phyloP scores from a whole-genome alignment of 371 early-diverging fungal genomes.

The Rhizopus sp. region DNA sequence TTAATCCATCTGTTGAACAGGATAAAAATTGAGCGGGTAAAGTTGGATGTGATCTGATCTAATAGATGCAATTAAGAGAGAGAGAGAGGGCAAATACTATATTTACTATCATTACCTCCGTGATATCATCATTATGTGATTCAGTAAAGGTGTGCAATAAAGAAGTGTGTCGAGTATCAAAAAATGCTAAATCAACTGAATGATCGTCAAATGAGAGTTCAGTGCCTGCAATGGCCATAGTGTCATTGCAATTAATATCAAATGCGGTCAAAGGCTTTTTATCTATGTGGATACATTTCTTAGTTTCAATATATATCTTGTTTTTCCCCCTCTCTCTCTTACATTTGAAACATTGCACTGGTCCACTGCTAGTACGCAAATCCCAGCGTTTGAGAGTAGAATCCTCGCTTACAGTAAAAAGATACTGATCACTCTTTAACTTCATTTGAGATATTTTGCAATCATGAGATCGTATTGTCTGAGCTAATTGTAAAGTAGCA shows the following conservation, averaged over 20 bases:
- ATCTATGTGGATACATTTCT: conserved; percentile 25
- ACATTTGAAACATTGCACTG: conserved; percentile 66
- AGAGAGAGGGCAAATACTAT: not conserved
- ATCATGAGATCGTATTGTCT: conserved; percentile 50
- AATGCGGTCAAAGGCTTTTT: conserved; percentile 64
- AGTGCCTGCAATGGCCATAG: conserved; percentile 74
- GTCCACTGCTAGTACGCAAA: conserved; percentile 49
- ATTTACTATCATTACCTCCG: conserved; percentile 40
- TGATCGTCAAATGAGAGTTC: conserved; percentile 54
- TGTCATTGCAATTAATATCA: conserved; percentile 66
- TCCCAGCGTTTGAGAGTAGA: conserved; percentile 73
- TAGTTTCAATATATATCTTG: not conserved
- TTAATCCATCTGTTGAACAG: conserved; percentile 76
- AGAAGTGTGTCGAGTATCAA: conserved; percentile 56
- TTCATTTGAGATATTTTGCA: conserved; percentile 64
- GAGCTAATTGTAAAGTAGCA: conserved; percentile 47
- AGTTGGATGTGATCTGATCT: conserved; percentile 80
- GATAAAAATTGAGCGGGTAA: conserved; percentile 61
- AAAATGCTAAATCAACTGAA: conserved; percentile 76
- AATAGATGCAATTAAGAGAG: conserved; percentile 9
- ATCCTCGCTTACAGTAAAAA: conserved; percentile 68
- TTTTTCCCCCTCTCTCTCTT: conserved; percentile 20
- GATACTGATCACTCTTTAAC: conserved; percentile 57
- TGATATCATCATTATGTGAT: conserved; percentile 92
- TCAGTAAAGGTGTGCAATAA: conserved; percentile 68